Evolutionary conservation across 176 grass and related monocot species (phyloP), one percentile per base, ranked within the genome.

Genomic region (Elaeis guineensis): DNA sequence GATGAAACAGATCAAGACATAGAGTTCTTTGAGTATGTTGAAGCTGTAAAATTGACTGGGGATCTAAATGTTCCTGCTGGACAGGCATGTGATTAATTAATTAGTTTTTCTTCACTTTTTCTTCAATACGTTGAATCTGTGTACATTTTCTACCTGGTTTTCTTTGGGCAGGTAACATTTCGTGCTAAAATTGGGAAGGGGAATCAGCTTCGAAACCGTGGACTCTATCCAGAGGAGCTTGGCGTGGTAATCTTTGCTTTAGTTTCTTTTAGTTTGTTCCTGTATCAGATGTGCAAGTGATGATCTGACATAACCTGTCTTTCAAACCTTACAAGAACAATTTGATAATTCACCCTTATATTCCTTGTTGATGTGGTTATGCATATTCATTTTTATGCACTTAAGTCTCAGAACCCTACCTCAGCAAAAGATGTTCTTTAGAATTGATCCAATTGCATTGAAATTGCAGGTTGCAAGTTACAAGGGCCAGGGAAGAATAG

Each of bases 31-130:
- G 93, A 97, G 61, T 97, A 97, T 59, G 93, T 97, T 21, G 93
- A 97, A 75, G 93, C 93, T 25, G 81, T 97, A 52, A 97, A 91
- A 69, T 83, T 97, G 75, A 97, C 93, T 83, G 93, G 93, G 60
- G 93, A 97, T 78, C 69, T 97, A 49, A 97, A 89, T 66, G 87
- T 97, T 17, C 87, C 92, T 25, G 87, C 93, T 81, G 87, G 93
- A 69, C 77, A 97, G 93, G 93, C 83, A 82, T 58, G 62, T 63
- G 32, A 15, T 21, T 5, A 29, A 63, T 70, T 8, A 16, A 66
- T 21, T 29, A 55, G 16, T 51, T 16, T 5, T 16, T 72, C 53
- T 69, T 67, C 16, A 30, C 6, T 1, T 21, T 22, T 54, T 35
- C 28, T 25, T 26, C 4, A 17, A 22, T 4, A 35, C 3, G 6